Conservation (phyloP, 768 basidiomycete genomes). For the Trametes cinnabarina region DNA sequence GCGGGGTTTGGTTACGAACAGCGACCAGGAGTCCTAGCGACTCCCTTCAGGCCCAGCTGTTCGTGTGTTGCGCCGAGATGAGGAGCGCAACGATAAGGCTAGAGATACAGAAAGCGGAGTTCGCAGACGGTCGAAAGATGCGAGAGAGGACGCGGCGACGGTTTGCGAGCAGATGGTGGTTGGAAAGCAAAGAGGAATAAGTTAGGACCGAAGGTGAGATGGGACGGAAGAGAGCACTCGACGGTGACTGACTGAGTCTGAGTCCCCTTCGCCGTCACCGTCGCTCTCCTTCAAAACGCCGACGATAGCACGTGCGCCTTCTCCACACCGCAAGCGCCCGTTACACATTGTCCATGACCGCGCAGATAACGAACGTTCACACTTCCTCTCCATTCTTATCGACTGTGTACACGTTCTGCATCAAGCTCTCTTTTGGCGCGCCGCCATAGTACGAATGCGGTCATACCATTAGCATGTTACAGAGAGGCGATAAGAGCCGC, state of each 20-base stretch:
- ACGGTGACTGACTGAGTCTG: conserved; percentile 1
- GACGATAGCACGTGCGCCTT: conserved; percentile 15
- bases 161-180: conserved; percentile 2
- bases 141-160: not conserved
- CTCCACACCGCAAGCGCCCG: conserved; percentile 2
- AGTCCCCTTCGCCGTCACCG: not conserved
- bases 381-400: conserved; percentile 1
- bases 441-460: not conserved
- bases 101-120: conserved; percentile 6
- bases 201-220: conserved; percentile 9
- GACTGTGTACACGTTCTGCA: conserved; percentile 1
- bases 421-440: not conserved
- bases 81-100: conserved; percentile 15
- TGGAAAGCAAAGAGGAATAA: conserved; percentile 16
- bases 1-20: conserved; percentile 15
- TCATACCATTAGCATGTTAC: not conserved
- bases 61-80: conserved; percentile 15
- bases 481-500: not conserved
- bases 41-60: conserved; percentile 21
- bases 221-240: not conserved
- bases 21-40: conserved; percentile 25
- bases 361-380: conserved; percentile 16
- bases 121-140: conserved; percentile 2
- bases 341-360: not conserved
- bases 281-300: conserved; percentile 3